phyloP scores from a whole-genome alignment of 495 filamentous ascomycete genomes.

The Coniosporium apollinis region DNA sequence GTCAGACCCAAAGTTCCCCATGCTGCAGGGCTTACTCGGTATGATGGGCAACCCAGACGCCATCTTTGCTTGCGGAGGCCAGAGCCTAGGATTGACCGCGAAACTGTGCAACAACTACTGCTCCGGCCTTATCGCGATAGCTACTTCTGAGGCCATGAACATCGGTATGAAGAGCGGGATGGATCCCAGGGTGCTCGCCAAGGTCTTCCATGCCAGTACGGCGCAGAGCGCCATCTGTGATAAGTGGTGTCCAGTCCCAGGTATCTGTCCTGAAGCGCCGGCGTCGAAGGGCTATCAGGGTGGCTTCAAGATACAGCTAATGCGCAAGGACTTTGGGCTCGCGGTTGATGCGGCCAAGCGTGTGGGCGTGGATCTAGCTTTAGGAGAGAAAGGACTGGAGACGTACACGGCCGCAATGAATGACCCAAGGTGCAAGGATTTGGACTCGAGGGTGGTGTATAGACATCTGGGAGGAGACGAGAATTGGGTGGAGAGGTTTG shows the following conservation, averaged over 20 bases:
- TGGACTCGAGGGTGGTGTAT: slow-evolving; percentile 38
- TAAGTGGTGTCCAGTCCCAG: slow-evolving; percentile 33
- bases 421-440: slow-evolving; percentile 28
- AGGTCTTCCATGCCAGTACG: slow-evolving; percentile 32
- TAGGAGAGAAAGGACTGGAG: slow-evolving; percentile 27
- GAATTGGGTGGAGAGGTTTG: slow-evolving; percentile 29
- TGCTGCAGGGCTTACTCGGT: slow-evolving; percentile 19
- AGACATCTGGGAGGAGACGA: slow-evolving; percentile 33
- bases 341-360: slow-evolving; percentile 31
- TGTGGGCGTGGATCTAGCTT: slow-evolving; percentile 26
- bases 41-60: slow-evolving; percentile 27
- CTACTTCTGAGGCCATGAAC: slow-evolving; percentile 34
- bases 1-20: slow-evolving; percentile 18
- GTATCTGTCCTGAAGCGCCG: slow-evolving; percentile 32
- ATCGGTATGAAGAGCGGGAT: slow-evolving; percentile 37
- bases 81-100: slow-evolving; percentile 33
- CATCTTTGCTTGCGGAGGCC: slow-evolving; percentile 34
- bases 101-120: slow-evolving; percentile 41
- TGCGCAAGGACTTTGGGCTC: slow-evolving; percentile 36
- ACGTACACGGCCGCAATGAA: slow-evolving; percentile 31
- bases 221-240: slow-evolving; percentile 35
- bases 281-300: slow-evolving; percentile 29
- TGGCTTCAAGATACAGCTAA: slow-evolving; percentile 36
- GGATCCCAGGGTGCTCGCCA: slow-evolving; percentile 29
- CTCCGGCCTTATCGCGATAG: slow-evolving; percentile 35